Evolutionary conservation across 1,139 yeast species (phyloP).

Genomic region (Tardiomyces digboiensis): DNA sequence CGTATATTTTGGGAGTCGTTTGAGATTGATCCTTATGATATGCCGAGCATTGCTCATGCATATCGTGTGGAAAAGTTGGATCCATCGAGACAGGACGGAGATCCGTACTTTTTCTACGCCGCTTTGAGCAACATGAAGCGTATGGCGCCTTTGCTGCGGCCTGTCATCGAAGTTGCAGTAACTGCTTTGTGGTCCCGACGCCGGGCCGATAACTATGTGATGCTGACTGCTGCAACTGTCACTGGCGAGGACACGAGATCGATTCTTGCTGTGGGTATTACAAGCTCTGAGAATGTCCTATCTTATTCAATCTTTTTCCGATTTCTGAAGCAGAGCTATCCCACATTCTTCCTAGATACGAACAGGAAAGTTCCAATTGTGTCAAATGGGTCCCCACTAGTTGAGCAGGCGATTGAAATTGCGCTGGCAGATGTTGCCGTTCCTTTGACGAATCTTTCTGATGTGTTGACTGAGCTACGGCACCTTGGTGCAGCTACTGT

Average conservation of each 20-base stretch:
- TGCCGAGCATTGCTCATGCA: neutral
- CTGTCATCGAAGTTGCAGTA: neutral
- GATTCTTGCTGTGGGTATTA: neutral
- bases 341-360: neutral
- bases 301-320: neutral
- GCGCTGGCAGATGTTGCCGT: neutral
- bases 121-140: neutral
- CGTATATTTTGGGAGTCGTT: neutral
- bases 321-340: neutral
- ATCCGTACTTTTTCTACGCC: neutral
- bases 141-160: slow-evolving; percentile 1
- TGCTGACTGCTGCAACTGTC: neutral
- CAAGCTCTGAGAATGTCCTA: neutral
- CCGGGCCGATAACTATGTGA: neutral
- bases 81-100: neutral
- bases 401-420: neutral
- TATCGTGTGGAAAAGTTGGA: neutral
- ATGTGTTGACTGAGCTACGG: neutral
- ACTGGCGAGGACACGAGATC: neutral
- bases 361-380: neutral
- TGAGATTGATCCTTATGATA: neutral
- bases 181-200: neutral
- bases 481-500: neutral
- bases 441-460: neutral
- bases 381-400: neutral